Base-by-base conservation (phyloP, 1,139 yeast genomes). In the Magnusiomyces suaveolens region DNA sequence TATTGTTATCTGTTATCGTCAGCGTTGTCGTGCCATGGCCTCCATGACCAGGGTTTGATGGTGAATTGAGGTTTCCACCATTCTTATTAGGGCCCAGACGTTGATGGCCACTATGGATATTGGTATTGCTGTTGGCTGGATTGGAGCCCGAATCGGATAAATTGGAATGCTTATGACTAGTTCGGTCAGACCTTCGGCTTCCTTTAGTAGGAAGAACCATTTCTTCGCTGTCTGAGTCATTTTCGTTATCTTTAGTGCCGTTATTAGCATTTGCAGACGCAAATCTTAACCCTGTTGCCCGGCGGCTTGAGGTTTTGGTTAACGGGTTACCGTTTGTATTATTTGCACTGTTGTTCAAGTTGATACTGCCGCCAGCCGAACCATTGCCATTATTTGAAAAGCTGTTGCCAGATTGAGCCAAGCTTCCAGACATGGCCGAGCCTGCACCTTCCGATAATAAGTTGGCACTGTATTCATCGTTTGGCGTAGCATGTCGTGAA, bases 401-500 rank as follows among this genome's bases (percentile, higher is more conserved):
- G 41, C 18, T 36, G 18, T n/a, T n/a, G 3, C 18, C 18, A 36
- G 41, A 10, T 10, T 36, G 16, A 10, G 18, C 10, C 8, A 36
- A 6, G 4, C 41, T 18, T 10, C 41, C 16, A n/a, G 18, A 10
- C 8, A 10, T 18, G 3, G 41, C 4, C 18, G 43, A 3, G n/a
- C 32, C 29, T 16, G 43, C 46, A 41, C 46, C 44, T 2, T 32
- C 47, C 18, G 41, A 36, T 58, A 51, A 25, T 60, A 47, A 21
- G 52, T 46, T 32, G 52, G 23, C 43, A 55, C 23, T 43, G 56
- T 20, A 50, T 48, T 51, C 46, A 32, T 29, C 50, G 10, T 32
- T 44, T n/a, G 56, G 43, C 46, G 48, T 21, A 10, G 52, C 52
- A 23, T 48, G 48, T 12, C 57, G 43, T 29, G 50, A 47, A n/a